phyloP scores from a whole-genome alignment of 2,329 filamentous ascomycete genomes.

The Penicillium sp. region DNA sequence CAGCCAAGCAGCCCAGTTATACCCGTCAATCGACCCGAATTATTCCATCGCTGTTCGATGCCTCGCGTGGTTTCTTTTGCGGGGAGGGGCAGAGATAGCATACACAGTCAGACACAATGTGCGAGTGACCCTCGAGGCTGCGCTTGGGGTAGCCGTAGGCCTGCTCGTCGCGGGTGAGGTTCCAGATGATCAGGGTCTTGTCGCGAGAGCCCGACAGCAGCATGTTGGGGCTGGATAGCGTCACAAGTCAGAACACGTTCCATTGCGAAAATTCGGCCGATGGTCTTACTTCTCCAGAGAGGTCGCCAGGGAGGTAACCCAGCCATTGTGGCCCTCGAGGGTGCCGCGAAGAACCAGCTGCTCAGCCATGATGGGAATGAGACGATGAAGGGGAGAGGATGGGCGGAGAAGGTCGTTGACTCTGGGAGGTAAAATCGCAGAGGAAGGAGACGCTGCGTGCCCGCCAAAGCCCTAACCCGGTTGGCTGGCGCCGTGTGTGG shows the following conservation, averaged over 20 bases:
- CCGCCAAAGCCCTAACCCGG: constrained; percentile 42
- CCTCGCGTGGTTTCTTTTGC: too few species aligned
- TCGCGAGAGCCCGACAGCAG: constrained; percentile 95
- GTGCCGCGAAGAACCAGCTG: constrained; percentile 94
- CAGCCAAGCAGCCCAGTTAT: constrained; percentile 23
- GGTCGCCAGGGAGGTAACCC: constrained; percentile 97
- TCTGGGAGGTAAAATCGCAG: constrained; percentile 41
- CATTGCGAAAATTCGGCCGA: constrained; percentile 22
- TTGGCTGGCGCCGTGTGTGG: constrained; percentile 30
- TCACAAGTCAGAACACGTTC: constrained; percentile 38
- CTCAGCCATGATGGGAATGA: constrained; percentile 69
- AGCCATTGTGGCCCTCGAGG: constrained; percentile 99
- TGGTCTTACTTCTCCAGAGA: constrained; percentile 90
- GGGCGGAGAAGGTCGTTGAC: constrained; percentile 44
- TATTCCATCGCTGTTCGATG: constrained; percentile 7
- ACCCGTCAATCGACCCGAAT: constrained; percentile 10
- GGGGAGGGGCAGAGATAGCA: constrained; percentile 44
- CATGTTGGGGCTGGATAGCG: constrained; percentile 82
- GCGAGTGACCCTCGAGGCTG: constrained; percentile 96
- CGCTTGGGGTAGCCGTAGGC: constrained; percentile 99
- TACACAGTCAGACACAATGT: constrained; percentile 99
- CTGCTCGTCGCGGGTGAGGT: constrained; percentile 97
- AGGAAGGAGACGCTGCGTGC: constrained; percentile 37
- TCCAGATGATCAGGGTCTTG: constrained; percentile 99
- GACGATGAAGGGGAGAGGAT: constrained; percentile 41